phyloP scores from a whole-genome alignment of 164 flowering plant species.

The Taxillus chinensis region DNA sequence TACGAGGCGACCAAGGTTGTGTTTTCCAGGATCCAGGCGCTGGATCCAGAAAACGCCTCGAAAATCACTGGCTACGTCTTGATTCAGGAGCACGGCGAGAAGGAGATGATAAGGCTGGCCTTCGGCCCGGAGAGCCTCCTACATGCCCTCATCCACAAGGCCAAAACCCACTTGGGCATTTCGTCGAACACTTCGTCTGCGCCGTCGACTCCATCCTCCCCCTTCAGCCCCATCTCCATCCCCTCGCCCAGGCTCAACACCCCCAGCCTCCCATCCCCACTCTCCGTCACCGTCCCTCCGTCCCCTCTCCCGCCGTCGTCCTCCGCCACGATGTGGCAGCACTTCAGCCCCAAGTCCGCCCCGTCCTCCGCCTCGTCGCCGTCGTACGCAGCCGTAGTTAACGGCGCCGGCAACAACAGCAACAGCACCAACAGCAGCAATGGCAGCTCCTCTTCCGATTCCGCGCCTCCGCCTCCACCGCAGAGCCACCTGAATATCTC shows the following conservation, averaged over 20 bases:
- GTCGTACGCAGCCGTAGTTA: conserved; percentile 32
- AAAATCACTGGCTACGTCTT: conserved; percentile 2
- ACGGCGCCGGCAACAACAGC: conserved; percentile 15
- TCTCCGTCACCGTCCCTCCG: neutral
- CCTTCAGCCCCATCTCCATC: conserved; percentile 19
- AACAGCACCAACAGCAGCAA: too few relatives aligned
- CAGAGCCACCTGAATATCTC: conserved; percentile 11
- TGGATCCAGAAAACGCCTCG: conserved; percentile 29
- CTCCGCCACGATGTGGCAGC: conserved; percentile 9
- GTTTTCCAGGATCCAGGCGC: conserved; percentile 30
- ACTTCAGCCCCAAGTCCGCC: neutral
- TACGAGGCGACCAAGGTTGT: conserved; percentile 38
- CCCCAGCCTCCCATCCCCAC: conserved; percentile 9
- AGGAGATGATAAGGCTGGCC: conserved; percentile 4
- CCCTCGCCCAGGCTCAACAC: conserved; percentile 11
- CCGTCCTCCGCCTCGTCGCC: conserved; percentile 11
- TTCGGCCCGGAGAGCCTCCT: conserved; percentile 3
- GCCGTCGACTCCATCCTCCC: conserved; percentile 16
- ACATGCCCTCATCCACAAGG: neutral
- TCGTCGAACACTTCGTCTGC: conserved; percentile 14
- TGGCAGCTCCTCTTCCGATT: too few relatives aligned
- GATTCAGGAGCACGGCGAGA: conserved; percentile 5
- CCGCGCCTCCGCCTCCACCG: conserved; percentile 1
- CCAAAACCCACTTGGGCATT: conserved; percentile 17
- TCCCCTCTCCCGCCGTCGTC: conserved; percentile 12